Conservation (phyloP, 2,329 filamentous ascomycete species). For the Exserohilum rostratum region DNA sequence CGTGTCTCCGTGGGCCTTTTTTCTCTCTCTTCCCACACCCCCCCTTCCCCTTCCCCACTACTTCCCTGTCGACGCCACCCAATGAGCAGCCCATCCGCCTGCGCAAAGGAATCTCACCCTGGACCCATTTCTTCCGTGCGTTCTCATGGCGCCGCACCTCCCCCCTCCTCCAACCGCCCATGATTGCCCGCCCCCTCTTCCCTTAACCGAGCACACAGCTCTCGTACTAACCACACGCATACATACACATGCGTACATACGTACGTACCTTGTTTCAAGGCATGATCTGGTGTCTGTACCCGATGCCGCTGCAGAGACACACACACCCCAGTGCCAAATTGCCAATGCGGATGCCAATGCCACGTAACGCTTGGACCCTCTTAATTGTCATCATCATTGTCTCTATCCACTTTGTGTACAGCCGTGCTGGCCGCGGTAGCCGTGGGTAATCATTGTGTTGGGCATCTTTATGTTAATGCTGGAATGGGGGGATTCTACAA, state of each 20-base stretch:
- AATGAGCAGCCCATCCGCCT: neutral
- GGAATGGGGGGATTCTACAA: no score
- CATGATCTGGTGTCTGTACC: constrained; percentile 1
- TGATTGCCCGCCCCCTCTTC: no score
- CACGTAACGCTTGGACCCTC: constrained; percentile 7
- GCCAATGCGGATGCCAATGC: no score
- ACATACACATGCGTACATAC: neutral
- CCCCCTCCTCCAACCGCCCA: no score
- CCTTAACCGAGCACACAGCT: neutral
- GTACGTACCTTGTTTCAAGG: neutral
- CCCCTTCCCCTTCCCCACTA: neutral
- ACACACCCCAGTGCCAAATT: no score
- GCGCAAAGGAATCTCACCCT: constrained; percentile 9
- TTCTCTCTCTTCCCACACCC: neutral
- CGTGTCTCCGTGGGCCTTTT: constrained; percentile 1
- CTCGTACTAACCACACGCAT: constrained; percentile 1
- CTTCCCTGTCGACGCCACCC: neutral
- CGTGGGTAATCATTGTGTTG: neutral
- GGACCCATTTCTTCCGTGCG: constrained; percentile 17
- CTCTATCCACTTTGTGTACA: neutral
- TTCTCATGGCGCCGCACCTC: neutral
- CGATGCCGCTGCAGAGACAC: no score
- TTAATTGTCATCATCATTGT: neutral
- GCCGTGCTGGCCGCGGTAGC: constrained; percentile 5
- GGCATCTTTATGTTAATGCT: no score